Evolutionary conservation across 1,139 yeast species (phyloP).

Genomic region (Sugiyamaella pinicola): DNA sequence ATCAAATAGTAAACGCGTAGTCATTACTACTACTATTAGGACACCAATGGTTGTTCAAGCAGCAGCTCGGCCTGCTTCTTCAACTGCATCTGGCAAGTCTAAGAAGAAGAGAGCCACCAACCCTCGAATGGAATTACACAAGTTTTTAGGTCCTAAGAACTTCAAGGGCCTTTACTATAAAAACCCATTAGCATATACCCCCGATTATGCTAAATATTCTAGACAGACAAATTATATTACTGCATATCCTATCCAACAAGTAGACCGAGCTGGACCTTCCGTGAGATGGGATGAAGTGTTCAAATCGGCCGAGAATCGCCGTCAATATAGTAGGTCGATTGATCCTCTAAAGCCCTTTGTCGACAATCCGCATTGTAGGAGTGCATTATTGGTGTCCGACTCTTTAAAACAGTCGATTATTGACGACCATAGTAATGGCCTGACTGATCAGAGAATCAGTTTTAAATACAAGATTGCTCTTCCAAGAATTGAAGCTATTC

Average conservation of each 20-base stretch:
- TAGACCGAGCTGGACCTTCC: conserved; percentile 22
- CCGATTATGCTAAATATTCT: conserved; percentile 58
- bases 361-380: conserved; percentile 64
- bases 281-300: conserved; percentile 34
- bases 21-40: neutral
- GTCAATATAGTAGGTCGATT: conserved; percentile 10
- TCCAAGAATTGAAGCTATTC: conserved; percentile 83
- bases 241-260: conserved; percentile 51
- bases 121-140: conserved; percentile 26
- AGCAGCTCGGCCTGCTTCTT: conserved; percentile 10
- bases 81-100: conserved; percentile 1
- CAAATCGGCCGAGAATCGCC: conserved; percentile 21
- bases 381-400: conserved; percentile 62
- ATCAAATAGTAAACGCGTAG: neutral
- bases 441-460: conserved; percentile 74
- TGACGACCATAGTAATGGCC: conserved; percentile 55
- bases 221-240: conserved; percentile 68
- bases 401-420: conserved; percentile 62
- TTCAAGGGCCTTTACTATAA: conserved; percentile 77
- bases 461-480: conserved; percentile 77
- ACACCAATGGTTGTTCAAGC: neutral
- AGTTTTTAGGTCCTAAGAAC: conserved; percentile 79
- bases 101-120: conserved; percentile 22
- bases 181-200: conserved; percentile 66
- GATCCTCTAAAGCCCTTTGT: conserved; percentile 64